phyloP scores from a whole-genome alignment of 2,329 filamentous ascomycete species.

The Neonectria hederae region DNA sequence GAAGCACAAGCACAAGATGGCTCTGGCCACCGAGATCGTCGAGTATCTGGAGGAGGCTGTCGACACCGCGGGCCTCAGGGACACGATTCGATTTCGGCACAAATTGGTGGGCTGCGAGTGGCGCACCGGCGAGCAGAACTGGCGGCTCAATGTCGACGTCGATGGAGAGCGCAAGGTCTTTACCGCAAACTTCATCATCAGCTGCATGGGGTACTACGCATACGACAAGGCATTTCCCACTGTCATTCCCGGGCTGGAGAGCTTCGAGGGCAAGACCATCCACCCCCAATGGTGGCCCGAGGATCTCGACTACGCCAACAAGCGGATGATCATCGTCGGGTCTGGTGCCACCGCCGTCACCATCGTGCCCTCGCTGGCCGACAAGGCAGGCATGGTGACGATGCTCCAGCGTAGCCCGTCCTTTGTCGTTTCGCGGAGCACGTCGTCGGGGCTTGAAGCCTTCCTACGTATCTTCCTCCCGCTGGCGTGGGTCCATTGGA shows the following conservation, averaged over 20 bases:
- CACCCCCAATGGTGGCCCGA: constrained; percentile 84
- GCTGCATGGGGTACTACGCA: constrained; percentile 76
- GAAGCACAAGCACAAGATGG: constrained; percentile 63
- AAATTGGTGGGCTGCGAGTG: constrained; percentile 61
- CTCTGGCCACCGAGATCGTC: constrained; percentile 60
- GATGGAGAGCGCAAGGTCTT: constrained; percentile 39
- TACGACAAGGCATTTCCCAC: constrained; percentile 70
- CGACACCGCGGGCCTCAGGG: constrained; percentile 59
- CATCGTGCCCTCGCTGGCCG: constrained; percentile 74
- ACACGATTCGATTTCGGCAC: constrained; percentile 63
- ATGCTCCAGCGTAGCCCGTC: constrained; percentile 84
- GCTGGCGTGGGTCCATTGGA: constrained; percentile 53
- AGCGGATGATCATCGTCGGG: constrained; percentile 77
- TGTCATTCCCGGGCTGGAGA: constrained; percentile 72
- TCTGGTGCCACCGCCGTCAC: constrained; percentile 84
- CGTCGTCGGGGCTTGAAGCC: constrained; percentile 49
- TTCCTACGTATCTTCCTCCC: constrained; percentile 58
- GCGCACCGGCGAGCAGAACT: constrained; percentile 64
- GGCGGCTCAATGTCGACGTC: constrained; percentile 59
- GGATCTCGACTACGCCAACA: constrained; percentile 70
- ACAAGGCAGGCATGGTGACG: constrained; percentile 73
- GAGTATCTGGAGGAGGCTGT: constrained; percentile 65
- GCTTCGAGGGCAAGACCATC: constrained; percentile 70
- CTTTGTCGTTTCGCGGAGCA: constrained; percentile 69
- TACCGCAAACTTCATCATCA: constrained; percentile 65